These are phyloP conservation scores for Podila verticillata DNA, from an alignment of 192 early-diverging fungal species.

Conservation along the genomic window DNA sequence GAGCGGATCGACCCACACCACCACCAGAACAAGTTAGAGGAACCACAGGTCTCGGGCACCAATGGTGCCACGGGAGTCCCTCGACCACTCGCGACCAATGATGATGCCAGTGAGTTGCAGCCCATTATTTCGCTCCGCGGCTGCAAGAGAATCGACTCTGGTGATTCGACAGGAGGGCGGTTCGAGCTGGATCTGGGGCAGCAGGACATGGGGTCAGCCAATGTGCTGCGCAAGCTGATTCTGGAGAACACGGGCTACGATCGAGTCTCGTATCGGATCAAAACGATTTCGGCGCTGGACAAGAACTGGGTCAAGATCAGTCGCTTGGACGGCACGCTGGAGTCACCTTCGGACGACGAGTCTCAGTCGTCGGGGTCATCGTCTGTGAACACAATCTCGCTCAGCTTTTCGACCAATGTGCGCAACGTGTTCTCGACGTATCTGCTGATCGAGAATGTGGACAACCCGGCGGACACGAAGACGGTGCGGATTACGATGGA, in stretches of 20 bases:
- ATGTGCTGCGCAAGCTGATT: conserved; percentile 69
- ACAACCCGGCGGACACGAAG: conserved; percentile 78
- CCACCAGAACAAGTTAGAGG: conserved; percentile 42
- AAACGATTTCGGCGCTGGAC: conserved; percentile 64
- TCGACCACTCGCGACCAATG: not conserved
- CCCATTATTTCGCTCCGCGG: conserved; percentile 69
- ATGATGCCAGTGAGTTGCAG: conserved; percentile 26
- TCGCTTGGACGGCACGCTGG: conserved; percentile 77
- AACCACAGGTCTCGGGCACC: not conserved
- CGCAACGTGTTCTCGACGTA: conserved; percentile 79
- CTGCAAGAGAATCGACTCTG: conserved; percentile 69
- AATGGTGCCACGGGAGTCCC: not conserved
- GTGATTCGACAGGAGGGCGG: conserved; percentile 64
- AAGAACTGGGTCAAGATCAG: conserved; percentile 73
- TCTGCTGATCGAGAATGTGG: conserved; percentile 76
- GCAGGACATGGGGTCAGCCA: conserved; percentile 68
- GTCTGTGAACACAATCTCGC: conserved; percentile 59
- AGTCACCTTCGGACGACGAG: conserved; percentile 48
- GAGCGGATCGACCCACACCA: conserved; percentile 44
- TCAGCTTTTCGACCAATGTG: conserved; percentile 66
- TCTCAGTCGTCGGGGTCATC: conserved; percentile 20
- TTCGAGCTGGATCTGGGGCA: conserved; percentile 86
- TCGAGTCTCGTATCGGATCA: conserved; percentile 69
- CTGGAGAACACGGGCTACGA: conserved; percentile 67
- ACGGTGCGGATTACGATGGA: conserved; percentile 78